These are phyloP conservation scores for Penicillium soppii DNA, from an alignment of 495 filamentous ascomycete genomes.

Conservation along the genomic window DNA sequence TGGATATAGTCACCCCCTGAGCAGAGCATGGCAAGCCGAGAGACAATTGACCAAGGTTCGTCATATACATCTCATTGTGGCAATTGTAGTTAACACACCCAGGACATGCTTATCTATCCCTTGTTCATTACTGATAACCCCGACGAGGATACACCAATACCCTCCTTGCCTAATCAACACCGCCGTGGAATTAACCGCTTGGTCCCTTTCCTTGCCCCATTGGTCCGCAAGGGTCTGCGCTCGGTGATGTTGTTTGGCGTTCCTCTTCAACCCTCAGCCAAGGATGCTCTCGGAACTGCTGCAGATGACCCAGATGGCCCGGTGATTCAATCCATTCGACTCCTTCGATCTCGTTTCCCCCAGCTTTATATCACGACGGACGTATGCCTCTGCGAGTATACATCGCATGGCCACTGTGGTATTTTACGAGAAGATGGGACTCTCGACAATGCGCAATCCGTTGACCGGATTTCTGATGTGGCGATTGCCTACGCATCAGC, in stretches of 20 bases:
- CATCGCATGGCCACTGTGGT: conserved; percentile 96
- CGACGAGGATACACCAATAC: conserved; percentile 87
- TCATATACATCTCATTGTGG: background rate
- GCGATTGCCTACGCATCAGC: conserved; percentile 90
- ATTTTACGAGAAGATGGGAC: conserved; percentile 88
- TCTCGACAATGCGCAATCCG: conserved; percentile 87
- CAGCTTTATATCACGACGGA: conserved; percentile 86
- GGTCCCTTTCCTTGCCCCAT: conserved; percentile 77
- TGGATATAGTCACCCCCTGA: conserved; percentile 90
- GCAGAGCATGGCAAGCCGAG: conserved; percentile 92
- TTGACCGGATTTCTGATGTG: conserved; percentile 90
- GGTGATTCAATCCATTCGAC: conserved; percentile 79
- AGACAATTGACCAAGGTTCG: conserved; percentile 90
- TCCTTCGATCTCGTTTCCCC: conserved; percentile 80
- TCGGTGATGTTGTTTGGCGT: conserved; percentile 97
- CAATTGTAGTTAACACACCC: background rate
- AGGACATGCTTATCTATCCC: conserved; percentile 97
- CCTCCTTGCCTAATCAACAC: conserved; percentile 83
- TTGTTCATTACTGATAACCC: conserved; percentile 93
- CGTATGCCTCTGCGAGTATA: conserved; percentile 98
- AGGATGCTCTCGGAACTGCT: conserved; percentile 89
- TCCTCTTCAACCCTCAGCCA: conserved; percentile 71
- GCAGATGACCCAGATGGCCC: conserved; percentile 92
- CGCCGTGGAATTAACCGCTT: conserved; percentile 86
- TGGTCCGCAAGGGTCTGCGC: conserved; percentile 82